Evolutionary conservation across 768 basidiomycete genomes (phyloP), one percentile per base, ranked within the genome.

Genomic region (Tulasnella sp.): DNA sequence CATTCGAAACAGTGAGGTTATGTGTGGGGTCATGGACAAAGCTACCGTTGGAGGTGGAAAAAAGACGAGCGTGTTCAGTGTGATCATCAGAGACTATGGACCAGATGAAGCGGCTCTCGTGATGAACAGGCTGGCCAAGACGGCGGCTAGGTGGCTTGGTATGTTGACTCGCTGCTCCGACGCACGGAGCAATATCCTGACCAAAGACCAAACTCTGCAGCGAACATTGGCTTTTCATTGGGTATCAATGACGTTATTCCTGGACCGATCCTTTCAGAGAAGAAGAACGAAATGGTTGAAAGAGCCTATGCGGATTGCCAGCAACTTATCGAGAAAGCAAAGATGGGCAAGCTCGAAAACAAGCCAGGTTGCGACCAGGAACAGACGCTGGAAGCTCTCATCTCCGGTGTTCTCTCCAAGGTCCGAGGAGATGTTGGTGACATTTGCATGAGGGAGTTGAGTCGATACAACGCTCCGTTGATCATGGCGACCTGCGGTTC

Each of bases 401-500:
- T 99, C 56, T 98, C 97, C 10, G 92, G 93, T 14, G 93, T 95
- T 10, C 87, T 99, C 79, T 99, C 97, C 76, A 94, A 94, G 84
- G 98, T 99, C 82, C 93, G 98, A 86, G 96, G 95, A 83, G 93
- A 94, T 77, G 96, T 98, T 38, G 98, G 98, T 81, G 93, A 98
- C 82, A 96, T 97, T 80, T 99, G 98, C 86, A 97, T 99, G 96
- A 92, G 90, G 83, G 98, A 99, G 84, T 89, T 99, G n/a, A 97
- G 95, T 83, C 90, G 95, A 75, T 95, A 97, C 85, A 99, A 99
- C 84, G 96, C 98, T 2, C 96, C 98, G 1, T 87, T 98, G 3
- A 97, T 98, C 87, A 99, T 99, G 98, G 97, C 98, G 75, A 98
- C 96, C 56, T 98, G 97, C 86, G 97, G 97, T 85, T 99, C 98